Conservation (phyloP, 192 early-diverging fungal species). For the Coemansia sp. region DNA sequence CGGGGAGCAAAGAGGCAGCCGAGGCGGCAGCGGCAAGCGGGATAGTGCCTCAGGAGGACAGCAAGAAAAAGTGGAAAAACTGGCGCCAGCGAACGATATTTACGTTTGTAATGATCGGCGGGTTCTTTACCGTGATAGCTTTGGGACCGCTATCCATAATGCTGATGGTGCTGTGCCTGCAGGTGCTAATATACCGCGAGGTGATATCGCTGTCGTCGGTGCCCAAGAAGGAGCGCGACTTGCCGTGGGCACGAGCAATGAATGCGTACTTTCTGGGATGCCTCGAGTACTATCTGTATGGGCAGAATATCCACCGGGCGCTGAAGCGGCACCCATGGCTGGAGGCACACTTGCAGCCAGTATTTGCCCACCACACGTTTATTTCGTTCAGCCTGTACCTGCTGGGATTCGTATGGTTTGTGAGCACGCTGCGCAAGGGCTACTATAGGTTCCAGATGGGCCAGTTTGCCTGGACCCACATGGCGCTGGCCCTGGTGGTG, state of each 20-base stretch:
- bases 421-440: conserved; percentile 87
- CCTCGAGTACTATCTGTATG: conserved; percentile 93
- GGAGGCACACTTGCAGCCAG: conserved; percentile 75
- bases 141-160: conserved; percentile 84
- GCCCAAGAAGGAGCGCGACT: conserved; percentile 75
- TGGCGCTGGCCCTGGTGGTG: conserved; percentile 90
- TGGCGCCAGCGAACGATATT: conserved; percentile 79
- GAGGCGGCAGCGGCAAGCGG: conserved; percentile 2
- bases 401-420: conserved; percentile 86
- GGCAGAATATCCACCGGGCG: conserved; percentile 87
- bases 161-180: conserved; percentile 78
- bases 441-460: conserved; percentile 93
- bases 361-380: conserved; percentile 92
- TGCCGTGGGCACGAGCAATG: conserved; percentile 90
- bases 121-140: conserved; percentile 72
- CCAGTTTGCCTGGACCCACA: conserved; percentile 97
- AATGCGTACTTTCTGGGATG: conserved; percentile 91
- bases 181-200: conserved; percentile 85
- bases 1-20: conserved; percentile 15
- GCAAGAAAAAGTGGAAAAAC: conserved; percentile 65
- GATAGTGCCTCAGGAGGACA: conserved; percentile 36
- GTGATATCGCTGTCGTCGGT: conserved; percentile 87
- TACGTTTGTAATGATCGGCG: conserved; percentile 87
- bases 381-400: conserved; percentile 89
- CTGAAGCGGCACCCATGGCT: conserved; percentile 81